Evolutionary conservation across 1,139 yeast species (phyloP), one percentile per base, ranked within the genome.

Genomic region (Protomyces arabidopsidicola): DNA sequence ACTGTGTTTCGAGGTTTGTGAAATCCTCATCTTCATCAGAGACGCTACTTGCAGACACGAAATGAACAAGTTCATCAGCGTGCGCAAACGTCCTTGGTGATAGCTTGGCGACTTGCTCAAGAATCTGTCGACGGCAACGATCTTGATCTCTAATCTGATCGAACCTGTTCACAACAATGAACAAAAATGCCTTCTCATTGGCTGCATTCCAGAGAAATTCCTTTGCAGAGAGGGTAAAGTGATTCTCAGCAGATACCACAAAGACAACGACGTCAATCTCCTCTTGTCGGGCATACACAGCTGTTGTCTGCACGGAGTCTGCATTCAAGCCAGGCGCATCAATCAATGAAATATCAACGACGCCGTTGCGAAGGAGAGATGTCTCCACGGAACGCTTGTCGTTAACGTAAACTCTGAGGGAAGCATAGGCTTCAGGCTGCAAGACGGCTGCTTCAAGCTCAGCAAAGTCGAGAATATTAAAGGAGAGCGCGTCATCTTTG

Each of bases 291-390:
- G 97, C 87, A 74, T 91, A 91, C 0, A 95, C 91, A 72, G 91
- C 97, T 1, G 97, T 89, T 0, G 99, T 95, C 73, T 90, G 97
- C 70, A 87, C 87, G 12, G 95, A 88, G 72, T 93, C 98, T 81
- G 90, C 81, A 72, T 95, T 95, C 66, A 95, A 79, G 0, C 99
- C 99, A 0, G 99, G 99, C 0, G 98, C 97, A 76, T 95, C 99
- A 63, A 95, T 91, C 66, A 95, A 78, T 42, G 93, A 85, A 65
- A 93, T 90, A 72, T 95, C 98, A 58, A 93, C 90, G 8, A 90
- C 88, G 1, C 98, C 98, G 73, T 95, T 95, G 68, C 86, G 83
- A 65, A 95, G 77, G 65, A 95, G 76, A 71, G 96, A 87, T 69
- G 84, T 84, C 57, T 84, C 84, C 1, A 82, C 77, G 0, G 88